phyloP scores from a whole-genome alignment of 139 green algal species.

The Chlorella sp. region DNA sequence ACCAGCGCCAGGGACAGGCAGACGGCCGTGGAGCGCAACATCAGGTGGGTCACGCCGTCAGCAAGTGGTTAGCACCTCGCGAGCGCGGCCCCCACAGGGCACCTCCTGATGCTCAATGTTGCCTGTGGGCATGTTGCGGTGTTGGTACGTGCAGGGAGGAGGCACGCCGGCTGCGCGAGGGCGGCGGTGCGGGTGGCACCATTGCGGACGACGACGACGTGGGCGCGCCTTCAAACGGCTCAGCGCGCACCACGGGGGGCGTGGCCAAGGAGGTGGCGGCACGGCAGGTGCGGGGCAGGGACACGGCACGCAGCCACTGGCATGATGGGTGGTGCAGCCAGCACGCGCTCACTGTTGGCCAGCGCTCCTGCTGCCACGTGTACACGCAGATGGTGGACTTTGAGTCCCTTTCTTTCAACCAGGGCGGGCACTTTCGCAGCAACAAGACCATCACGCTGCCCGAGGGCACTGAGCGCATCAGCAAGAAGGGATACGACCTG shows the following conservation, averaged over 20 bases:
- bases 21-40: conserved; percentile 76
- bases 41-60: too few relatives aligned
- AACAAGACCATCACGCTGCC: conserved; percentile 84
- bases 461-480: conserved; percentile 31
- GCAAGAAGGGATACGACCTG: conserved; percentile 92
- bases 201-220: not conserved
- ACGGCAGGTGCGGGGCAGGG: conserved; percentile 1
- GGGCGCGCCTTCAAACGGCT: not conserved
- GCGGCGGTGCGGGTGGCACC: conserved; percentile 15
- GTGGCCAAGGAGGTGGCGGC: not conserved
- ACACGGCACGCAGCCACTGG: conserved; percentile 32
- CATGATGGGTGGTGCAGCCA: not conserved
- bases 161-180: conserved; percentile 68
- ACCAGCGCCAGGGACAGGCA: conserved; percentile 60
- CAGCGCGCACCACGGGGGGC: not conserved
- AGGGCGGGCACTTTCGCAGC: conserved; percentile 83
- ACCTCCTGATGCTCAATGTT: too few relatives aligned
- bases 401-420: conserved; percentile 70
- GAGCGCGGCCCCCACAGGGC: too few relatives aligned
- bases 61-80: too few relatives aligned
- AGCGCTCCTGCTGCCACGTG: not conserved
- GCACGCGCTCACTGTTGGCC: not conserved
- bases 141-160: conserved; percentile 80
- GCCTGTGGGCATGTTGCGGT: too few relatives aligned
- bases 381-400: conserved; percentile 84